Base-by-base conservation (phyloP, 208 protist genomes). In the Phytomonas sp. region DNA sequence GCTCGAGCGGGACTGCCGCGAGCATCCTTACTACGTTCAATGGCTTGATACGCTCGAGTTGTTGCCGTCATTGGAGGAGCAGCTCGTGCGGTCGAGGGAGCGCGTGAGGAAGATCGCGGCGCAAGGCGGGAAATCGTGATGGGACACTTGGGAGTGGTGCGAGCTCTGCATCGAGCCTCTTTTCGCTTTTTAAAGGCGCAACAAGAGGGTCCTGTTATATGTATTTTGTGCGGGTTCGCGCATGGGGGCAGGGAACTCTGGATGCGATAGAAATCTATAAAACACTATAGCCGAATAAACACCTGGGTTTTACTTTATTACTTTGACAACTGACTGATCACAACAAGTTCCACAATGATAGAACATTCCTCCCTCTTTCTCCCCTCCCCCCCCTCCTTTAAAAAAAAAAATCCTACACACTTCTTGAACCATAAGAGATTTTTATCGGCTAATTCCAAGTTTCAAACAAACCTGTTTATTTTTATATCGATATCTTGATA, bases 21-120 rank as follows among this genome's bases (percentile, higher is more conserved):
- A 95, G 52, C 86, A 93, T 33, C 91, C 91, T 2, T 77, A 84
- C 42, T 91, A 82, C 65, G 11, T 84, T 19, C 67, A 66, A 52
- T 91, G 84, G 87, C 71, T 95, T 8, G 82, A 93, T 60, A 74
- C 66, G 42, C 71, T 88, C 29, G 69, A 78, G 26, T 36, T 87
- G 19, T 49, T 19, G 0, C 73, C 69, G 16, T 69, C 79, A 7
- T 65, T 90, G 42, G 80, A 75, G 52, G 83, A 88, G 70, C 70
- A 86, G 56, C 60, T 90, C 0, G 52, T 66, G 14, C 71, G 72
- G 31, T 71, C 73, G n/a, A 66, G 71, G 62, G 69, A 60, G 56
- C 56, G 49, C 29, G 61, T 77, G 34, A 49, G 29, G 3, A 49
- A 16, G 40, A 49, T 49, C 2, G 40, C 40, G 19, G 12, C 40